A percentile compares a stretch with the other conserved stretches of the same genome.
Evolutionary conservation across 2,329 filamentous ascomycete species (phyloP).

Genomic region (Talaromyces amestolkiae): DNA sequence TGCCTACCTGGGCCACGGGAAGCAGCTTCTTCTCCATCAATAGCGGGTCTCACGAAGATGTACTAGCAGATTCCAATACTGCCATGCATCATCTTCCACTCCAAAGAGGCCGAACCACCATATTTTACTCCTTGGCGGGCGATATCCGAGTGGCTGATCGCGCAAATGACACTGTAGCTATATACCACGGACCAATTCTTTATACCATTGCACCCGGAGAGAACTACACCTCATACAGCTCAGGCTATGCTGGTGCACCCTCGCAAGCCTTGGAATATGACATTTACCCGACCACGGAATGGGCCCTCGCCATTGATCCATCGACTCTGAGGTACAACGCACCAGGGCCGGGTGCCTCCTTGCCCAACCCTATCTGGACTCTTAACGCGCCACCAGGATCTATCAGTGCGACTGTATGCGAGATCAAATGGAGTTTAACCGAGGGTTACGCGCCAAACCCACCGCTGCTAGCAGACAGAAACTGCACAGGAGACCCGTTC

Average conservation of each 20-base stretch:
- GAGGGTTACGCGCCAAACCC: constrained; percentile 36
- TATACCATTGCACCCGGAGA: constrained; percentile 44
- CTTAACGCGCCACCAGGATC: constrained; percentile 36
- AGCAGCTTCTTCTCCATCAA: constrained; percentile 26
- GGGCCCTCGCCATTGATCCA: constrained; percentile 34
- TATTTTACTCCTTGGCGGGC: constrained; percentile 36
- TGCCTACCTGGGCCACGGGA: constrained; percentile 46
- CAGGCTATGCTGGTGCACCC: constrained; percentile 30
- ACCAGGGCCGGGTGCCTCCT: constrained; percentile 15
- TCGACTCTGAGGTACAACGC: constrained; percentile 35
- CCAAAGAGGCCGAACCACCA: constrained; percentile 30
- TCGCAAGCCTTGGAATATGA: constrained; percentile 35
- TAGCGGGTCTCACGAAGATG: constrained; percentile 20
- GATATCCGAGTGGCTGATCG: constrained; percentile 35
- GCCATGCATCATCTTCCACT: constrained; percentile 41
- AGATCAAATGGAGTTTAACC: constrained; percentile 40
- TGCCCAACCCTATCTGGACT: constrained; percentile 30
- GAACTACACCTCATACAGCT: constrained; percentile 26
- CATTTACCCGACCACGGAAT: constrained; percentile 33
- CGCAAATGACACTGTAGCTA: constrained; percentile 44
- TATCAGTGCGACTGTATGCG: constrained; percentile 39
- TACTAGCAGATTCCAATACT: constrained; percentile 34
- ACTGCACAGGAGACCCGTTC: constrained; percentile 36
- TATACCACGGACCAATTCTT: constrained; percentile 47
- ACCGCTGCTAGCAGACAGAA: constrained; percentile 32